Evolutionary conservation across 2,329 filamentous ascomycete species (phyloP), one percentile per base, ranked within the genome.

Genomic region (Aspergillus thermomutatus): DNA sequence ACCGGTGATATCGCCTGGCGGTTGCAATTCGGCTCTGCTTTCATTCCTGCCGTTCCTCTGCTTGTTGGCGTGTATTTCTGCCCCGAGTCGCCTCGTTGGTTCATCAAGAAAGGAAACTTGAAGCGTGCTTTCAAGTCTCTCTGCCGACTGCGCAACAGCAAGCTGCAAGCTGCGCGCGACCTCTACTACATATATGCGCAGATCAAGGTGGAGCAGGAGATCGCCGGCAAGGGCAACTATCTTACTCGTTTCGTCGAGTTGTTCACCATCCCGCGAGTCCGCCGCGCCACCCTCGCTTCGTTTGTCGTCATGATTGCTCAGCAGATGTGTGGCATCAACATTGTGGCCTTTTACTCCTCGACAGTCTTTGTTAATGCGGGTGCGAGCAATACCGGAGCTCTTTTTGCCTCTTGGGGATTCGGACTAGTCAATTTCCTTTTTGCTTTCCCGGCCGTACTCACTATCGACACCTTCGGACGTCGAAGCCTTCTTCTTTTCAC

Each of bases 221-320:
- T 77, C 55, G 63, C 72, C 17, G 75, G 72, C 17, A 56, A 80
- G 5, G 82, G 75, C 64, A 87, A 81, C 71, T 87, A 88, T 65
- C 34, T 85, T 50, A 82, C 77, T 23, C 83, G 88, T 17, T 86
- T 90, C 61, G 52, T 77, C 46, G 74, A 80, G 57, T 69, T 84
- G 0, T 80, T 80, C 60, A 80, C 78, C 11, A 76, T 80, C 52
- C 78, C 78, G 5, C 75, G 78, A 19, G 72, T 80, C 54, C 75
- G 78, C 41, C 77, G 78, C 43, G 91, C 91, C 2, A 92, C 87
- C 3, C 80, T 89, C 28, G 91, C 90, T 5, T 88, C 90, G 0
- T 89, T 87, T 61, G 85, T 86, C 1, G 89, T 93, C 63, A 95
- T 95, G 91, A 86, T 89, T 65, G 86, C 85, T 0, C 87, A 89